A percentile compares a stretch with the other conserved stretches of the same genome.
These are phyloP conservation scores for Hypericum androsaemum DNA, from an alignment of 345 rosid species.

Conservation along the genomic window DNA sequence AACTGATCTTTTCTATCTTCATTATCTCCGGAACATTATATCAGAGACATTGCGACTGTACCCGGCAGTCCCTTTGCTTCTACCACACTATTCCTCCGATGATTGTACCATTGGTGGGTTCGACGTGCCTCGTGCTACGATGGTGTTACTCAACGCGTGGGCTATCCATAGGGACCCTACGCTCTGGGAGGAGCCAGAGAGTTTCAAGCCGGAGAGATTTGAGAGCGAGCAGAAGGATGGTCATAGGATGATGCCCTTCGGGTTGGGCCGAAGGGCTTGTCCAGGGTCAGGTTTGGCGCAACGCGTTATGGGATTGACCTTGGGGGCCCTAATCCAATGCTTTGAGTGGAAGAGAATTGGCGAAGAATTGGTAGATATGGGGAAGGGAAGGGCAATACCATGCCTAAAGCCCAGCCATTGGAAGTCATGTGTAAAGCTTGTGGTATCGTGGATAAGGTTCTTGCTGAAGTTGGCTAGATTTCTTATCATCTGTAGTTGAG, in stretches of 20 bases:
- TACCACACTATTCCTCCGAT: slow-evolving; percentile 36
- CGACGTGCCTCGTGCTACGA: slow-evolving; percentile 35
- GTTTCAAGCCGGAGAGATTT: slow-evolving; percentile 43
- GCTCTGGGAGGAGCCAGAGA: slow-evolving; percentile 31
- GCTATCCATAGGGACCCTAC: slow-evolving; percentile 43
- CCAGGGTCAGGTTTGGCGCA: slow-evolving; percentile 14
- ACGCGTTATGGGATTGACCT: slow-evolving; percentile 9
- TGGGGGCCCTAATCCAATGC: slow-evolving; percentile 17
- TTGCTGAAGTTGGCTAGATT: too few relatives aligned
- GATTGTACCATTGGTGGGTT: slow-evolving; percentile 36
- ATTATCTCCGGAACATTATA: slow-evolving; percentile 32
- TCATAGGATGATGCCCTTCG: slow-evolving; percentile 6
- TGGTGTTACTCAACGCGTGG: slow-evolving; percentile 39
- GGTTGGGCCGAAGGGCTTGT: slow-evolving; percentile 12
- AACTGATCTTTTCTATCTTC: slow-evolving; percentile 18
- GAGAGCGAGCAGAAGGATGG: slow-evolving; percentile 14
- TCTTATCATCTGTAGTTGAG: too few relatives aligned
- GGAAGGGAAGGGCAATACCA: slow-evolving; percentile 5
- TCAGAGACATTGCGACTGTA: slow-evolving; percentile 30
- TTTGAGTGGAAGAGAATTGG: slow-evolving; percentile 10
- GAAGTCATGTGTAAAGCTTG: too few relatives aligned
- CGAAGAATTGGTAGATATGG: slow-evolving; percentile 9
- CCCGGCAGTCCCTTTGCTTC: slow-evolving; percentile 33
- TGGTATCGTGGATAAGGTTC: too few relatives aligned
- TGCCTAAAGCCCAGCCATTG: slow-evolving; percentile 7